Evolutionary conservation across 805 yeast genomes (phyloP), one percentile per base, ranked within the genome.

Genomic region (Pichia sporocuriosa): DNA sequence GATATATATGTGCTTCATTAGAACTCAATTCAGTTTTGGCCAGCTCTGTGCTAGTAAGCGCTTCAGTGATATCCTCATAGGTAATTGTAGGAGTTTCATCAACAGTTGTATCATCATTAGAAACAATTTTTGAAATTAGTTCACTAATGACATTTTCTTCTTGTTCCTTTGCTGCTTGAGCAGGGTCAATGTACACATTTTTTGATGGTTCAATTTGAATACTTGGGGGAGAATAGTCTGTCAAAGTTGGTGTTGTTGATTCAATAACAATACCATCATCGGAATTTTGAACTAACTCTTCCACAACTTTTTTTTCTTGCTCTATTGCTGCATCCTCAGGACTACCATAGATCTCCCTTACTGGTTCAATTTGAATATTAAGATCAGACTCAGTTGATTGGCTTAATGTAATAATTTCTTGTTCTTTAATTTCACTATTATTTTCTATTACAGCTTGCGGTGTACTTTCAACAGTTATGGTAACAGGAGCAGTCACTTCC

Each of bases 191-290:
- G 20, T 10, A 31, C 16, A 31, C 13, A 16, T 6, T 11, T 13
- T 31, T 31, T 15, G 39, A 32, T n/a, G 43, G 40, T 24, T 42
- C 48, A 31, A 42, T 38, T 37, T 42, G 37, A 25, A 42, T n/a
- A n/a, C n/a, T n/a, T n/a, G n/a, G n/a, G n/a, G n/a, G n/a, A n/a
- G n/a, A n/a, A n/a, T n/a, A n/a, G n/a, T n/a, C n/a, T n/a, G n/a
- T n/a, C n/a, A n/a, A n/a, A n/a, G n/a, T n/a, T n/a, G n/a, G n/a
- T n/a, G n/a, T 6, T 6, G 17, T 20, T 21, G 10, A 13, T 32
- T 32, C 32, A n/a, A n/a, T 24, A 4, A 16, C 25, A 4, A 37
- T n/a, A 3, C 12, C 12, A n/a, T 6, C 21, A 10, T 11, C 37
- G 23, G n/a, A 20, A 1, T 9, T n/a, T 10, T 10, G 9, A 10